Evolutionary conservation across 495 filamentous ascomycete species (phyloP), one percentile per base, ranked within the genome.

Genomic region (Aspergillus baeticus): DNA sequence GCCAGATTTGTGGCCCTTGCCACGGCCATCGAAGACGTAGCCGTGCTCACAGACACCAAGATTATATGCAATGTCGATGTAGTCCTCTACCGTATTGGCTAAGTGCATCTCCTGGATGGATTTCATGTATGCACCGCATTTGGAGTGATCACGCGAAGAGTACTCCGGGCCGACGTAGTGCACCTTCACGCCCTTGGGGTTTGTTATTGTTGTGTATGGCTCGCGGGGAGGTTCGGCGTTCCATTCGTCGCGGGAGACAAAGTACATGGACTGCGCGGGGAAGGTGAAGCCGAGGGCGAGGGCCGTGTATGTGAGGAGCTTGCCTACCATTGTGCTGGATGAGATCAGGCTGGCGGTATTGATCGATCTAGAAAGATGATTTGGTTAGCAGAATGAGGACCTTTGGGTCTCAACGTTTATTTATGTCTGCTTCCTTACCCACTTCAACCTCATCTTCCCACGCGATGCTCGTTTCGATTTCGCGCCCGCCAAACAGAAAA

Each of bases 21-120:
- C 49, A 5, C 49, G 49, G 31, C 49, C 49, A 13, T 52, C 49
- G n/a, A 26, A 52, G 36, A 52, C 49, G 22, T 52, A 52, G 7
- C 49, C 49, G 21, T 52, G 49, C 22, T 52, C 35, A 14, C 49
- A 52, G 20, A 52, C 49, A 8, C 18, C 49, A 5, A 52, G 35
- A 21, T 41, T 41, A 36, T 52, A 52, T 5, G 49, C 49, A 15
- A 52, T 52, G 22, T 52, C 49, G 3, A 52, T 41, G 8, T 15
- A 52, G 35, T 18, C 6, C 33, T 52, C 20, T 18, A 10, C 14
- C 2, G 18, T 10, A 36, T 52, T 20, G 35, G 18, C 36, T 21
- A 52, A 17, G 36, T 52, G 49, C 26, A 29, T 29, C 0, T 41
- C 36, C 21, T 52, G 49, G 35, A 52, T 20, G 35, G 49, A 52